Conservation (phyloP, 306 rosid genomes). For the Cucumis sativus region Cucumber_9930_V3 NC_026657.2:11354001-11354500, state of each 20-base stretch:
- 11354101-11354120: not conserved
- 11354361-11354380: too few species aligned
- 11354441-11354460: too few species aligned
- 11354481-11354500: too few species aligned
- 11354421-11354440: too few species aligned
- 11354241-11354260: not conserved
- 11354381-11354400: too few species aligned
- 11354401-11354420: too few species aligned
- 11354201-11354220: not conserved
- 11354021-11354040: not conserved
- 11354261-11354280: not conserved
- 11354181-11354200: too few species aligned
- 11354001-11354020: not conserved
- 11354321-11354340: not conserved
- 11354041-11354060: not conserved
- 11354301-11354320: not conserved
- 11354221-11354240: not conserved
- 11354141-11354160: not conserved
- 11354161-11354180: not conserved
- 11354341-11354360: not conserved
- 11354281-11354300: not conserved
- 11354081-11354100: too few species aligned
- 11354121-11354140: not conserved
- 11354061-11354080: not conserved
- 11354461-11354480: too few species aligned